These are phyloP conservation scores for Hsuehochloa calcarea DNA, from an alignment of 176 grass and related monocot genomes.

Conservation along the genomic window DNA sequence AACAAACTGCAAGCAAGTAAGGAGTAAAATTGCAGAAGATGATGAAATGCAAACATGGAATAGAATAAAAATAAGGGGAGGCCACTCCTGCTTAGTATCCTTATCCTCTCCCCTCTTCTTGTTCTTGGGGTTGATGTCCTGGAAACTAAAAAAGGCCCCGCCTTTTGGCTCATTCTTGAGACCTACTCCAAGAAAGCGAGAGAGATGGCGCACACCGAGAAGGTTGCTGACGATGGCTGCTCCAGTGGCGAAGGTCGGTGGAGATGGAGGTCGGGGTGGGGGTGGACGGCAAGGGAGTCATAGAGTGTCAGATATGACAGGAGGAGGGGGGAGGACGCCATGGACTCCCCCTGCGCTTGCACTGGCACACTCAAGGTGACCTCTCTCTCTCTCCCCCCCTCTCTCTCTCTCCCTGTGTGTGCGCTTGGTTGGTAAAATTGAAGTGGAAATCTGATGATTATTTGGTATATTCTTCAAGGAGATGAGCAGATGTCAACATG, in stretches of 20 bases:
- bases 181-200: slow-evolving; percentile 38
- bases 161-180: slow-evolving; percentile 49
- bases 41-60: neutral
- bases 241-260: slow-evolving; percentile 36
- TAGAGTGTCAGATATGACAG: slow-evolving; percentile 97
- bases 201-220: slow-evolving; percentile 56
- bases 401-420: neutral
- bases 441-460: neutral
- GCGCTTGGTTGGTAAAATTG: neutral
- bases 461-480: neutral
- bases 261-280: slow-evolving; percentile 39
- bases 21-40: slow-evolving; percentile 4
- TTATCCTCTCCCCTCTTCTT: slow-evolving; percentile 4
- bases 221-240: slow-evolving; percentile 36
- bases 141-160: slow-evolving; percentile 33
- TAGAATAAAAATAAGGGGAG: slow-evolving; percentile 13
- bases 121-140: slow-evolving; percentile 33
- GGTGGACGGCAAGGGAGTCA: slow-evolving; percentile 38
- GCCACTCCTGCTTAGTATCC: neutral
- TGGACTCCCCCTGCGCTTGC: slow-evolving; percentile 96
- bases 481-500: slow-evolving; percentile 5
- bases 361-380: slow-evolving; percentile 86
- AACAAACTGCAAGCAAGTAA: slow-evolving; percentile 17
- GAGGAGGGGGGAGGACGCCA: slow-evolving; percentile 83
- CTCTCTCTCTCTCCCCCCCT: slow-evolving; percentile 3